phyloP scores from a whole-genome alignment of 176 grass and related monocot genomes.

The Carex scoparia region DNA sequence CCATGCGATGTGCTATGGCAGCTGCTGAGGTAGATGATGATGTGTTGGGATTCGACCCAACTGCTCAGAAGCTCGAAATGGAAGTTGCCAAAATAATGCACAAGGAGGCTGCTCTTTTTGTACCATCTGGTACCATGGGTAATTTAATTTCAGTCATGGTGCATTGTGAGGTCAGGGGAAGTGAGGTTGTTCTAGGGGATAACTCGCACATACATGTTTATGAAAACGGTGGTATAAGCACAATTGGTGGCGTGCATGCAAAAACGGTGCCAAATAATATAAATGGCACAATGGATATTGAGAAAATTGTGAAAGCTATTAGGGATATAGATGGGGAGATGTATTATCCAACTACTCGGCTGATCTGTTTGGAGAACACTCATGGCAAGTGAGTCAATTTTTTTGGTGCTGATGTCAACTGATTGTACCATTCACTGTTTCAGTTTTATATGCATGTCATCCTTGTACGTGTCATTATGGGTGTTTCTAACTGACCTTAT shows the following conservation, averaged over 20 bases:
- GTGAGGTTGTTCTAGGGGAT: conserved; percentile 88
- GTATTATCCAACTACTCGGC: conserved; percentile 64
- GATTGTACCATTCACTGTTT: not conserved
- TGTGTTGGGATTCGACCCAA: conserved; percentile 69
- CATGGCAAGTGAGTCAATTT: conserved; percentile 73
- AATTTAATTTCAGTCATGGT: conserved; percentile 83
- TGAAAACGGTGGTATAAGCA: conserved; percentile 91
- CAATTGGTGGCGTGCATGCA: conserved; percentile 73
- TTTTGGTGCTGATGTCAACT: not conserved
- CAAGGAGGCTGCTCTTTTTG: conserved; percentile 85
- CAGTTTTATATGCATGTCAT: not conserved
- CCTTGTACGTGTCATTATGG: not conserved
- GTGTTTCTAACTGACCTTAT: not conserved
- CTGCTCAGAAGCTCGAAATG: conserved; percentile 47
- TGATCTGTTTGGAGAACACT: conserved; percentile 98
- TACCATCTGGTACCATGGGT: conserved; percentile 94
- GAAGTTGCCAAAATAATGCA: conserved; percentile 68
- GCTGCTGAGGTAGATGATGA: conserved; percentile 88
- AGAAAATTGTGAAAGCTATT: conserved; percentile 56
- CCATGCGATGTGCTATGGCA: conserved; percentile 87
- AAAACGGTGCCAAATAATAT: conserved; percentile 63
- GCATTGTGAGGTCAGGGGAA: conserved; percentile 75
- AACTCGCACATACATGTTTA: conserved; percentile 81
- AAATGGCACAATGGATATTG: conserved; percentile 81
- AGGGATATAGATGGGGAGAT: conserved; percentile 37